These are phyloP conservation scores for Croton laevigatus DNA, from an alignment of 441 rosid genomes.

Conservation along the genomic window DNA sequence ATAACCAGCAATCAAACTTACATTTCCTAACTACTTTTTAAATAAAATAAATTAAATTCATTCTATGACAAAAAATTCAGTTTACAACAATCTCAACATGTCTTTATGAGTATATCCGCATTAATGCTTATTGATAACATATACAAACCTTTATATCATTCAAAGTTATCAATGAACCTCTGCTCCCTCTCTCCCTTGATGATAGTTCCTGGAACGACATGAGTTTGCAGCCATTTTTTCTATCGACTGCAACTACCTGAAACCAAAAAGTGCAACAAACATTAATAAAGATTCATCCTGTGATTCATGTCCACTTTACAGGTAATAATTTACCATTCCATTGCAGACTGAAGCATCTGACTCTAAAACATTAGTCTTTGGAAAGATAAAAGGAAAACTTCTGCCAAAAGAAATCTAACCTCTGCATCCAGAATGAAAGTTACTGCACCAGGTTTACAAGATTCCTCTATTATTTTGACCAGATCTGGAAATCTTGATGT, in stretches of 20 bases:
- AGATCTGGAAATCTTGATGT: slow-evolving; percentile 81
- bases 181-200: slow-evolving; percentile 83
- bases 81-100: slow-evolving; percentile 2
- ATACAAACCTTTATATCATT: slow-evolving; percentile 63
- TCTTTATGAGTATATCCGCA: not conserved
- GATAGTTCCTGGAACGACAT: slow-evolving; percentile 96
- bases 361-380: not conserved
- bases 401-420: slow-evolving; percentile 43
- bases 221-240: slow-evolving; percentile 66
- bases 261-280: slow-evolving; percentile 18
- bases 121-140: slow-evolving; percentile 8
- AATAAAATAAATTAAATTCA: not conserved
- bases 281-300: slow-evolving; percentile 5
- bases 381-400: slow-evolving; percentile 6
- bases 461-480: slow-evolving; percentile 49
- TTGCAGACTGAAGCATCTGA: not conserved
- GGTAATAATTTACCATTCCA: not conserved
- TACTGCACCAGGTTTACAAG: slow-evolving; percentile 49
- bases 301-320: not conserved
- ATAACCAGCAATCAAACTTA: not conserved
- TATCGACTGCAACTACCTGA: slow-evolving; percentile 86
- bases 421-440: slow-evolving; percentile 87
- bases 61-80: slow-evolving; percentile 4
- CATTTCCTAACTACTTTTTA: slow-evolving; percentile 1
- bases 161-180: slow-evolving; percentile 50